These are phyloP conservation scores for Apostasia ramifera DNA, from an alignment of 106 monocot genomes.

Conservation along the genomic window DNA sequence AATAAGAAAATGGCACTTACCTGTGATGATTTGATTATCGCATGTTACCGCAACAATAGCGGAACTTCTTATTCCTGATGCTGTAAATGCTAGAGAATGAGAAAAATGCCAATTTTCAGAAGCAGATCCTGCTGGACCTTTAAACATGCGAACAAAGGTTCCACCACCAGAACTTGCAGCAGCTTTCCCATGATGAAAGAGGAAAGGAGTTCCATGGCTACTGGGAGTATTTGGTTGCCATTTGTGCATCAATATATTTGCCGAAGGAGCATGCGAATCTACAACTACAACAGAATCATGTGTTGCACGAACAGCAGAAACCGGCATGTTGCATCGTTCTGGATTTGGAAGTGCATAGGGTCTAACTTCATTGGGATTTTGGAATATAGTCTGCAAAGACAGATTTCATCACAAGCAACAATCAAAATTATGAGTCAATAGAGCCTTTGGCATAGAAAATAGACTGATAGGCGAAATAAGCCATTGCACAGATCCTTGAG, in stretches of 20 bases:
- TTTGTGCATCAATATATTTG: conserved; percentile 68
- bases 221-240: conserved; percentile 95
- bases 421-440: background rate
- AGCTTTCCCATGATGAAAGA: conserved; percentile 79
- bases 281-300: conserved; percentile 81
- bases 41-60: conserved; percentile 76
- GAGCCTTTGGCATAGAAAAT: background rate
- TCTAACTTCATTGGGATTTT: conserved; percentile 66
- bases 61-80: conserved; percentile 57
- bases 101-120: conserved; percentile 76
- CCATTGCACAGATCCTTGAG: too few relatives aligned
- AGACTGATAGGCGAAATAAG: background rate
- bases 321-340: conserved; percentile 86
- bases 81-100: conserved; percentile 70
- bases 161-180: conserved; percentile 48
- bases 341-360: conserved; percentile 71
- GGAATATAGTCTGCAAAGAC: conserved; percentile 71
- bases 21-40: conserved; percentile 74
- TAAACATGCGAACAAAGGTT: conserved; percentile 86
- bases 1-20: conserved; percentile 16
- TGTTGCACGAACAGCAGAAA: conserved; percentile 66
- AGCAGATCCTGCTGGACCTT: conserved; percentile 41
- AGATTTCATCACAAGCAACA: background rate
- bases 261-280: conserved; percentile 71
- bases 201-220: conserved; percentile 83